Conservation (phyloP, 2,329 filamentous ascomycete species). For the Fusarium sp. region DNA sequence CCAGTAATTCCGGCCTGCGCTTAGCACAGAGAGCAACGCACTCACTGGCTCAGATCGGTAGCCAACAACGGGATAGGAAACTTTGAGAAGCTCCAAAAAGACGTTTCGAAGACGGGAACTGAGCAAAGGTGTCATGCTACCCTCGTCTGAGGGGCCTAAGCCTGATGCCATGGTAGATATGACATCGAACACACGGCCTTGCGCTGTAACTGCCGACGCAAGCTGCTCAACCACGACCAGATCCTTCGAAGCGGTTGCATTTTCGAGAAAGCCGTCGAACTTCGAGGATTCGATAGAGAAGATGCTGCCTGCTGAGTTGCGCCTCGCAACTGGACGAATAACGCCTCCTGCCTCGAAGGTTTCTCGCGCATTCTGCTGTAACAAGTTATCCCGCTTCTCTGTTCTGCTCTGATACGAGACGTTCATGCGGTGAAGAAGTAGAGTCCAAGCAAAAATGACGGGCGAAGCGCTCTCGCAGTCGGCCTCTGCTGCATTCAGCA, state of each 20-base stretch:
- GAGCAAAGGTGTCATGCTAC: conserved; percentile 64
- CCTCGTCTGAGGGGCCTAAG: conserved; percentile 58
- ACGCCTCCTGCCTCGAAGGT: conserved; percentile 63
- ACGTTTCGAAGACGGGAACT: conserved; percentile 71
- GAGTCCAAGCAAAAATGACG: conserved; percentile 82
- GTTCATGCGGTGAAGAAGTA: conserved; percentile 77
- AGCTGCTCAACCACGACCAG: conserved; percentile 63
- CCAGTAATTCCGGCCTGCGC: conserved; percentile 65
- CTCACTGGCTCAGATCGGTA: conserved; percentile 79
- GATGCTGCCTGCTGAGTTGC: conserved; percentile 71
- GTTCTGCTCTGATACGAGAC: conserved; percentile 70
- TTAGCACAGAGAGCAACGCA: conserved; percentile 72
- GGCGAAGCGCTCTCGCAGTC: conserved; percentile 74
- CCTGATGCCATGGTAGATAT: conserved; percentile 62
- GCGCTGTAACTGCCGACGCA: conserved; percentile 60
- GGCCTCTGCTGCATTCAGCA: conserved; percentile 68
- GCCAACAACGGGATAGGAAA: conserved; percentile 72
- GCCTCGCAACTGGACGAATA: conserved; percentile 56
- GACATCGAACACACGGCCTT: conserved; percentile 65
- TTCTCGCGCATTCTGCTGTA: conserved; percentile 69
- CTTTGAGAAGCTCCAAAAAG: conserved; percentile 77
- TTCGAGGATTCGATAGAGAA: conserved; percentile 70
- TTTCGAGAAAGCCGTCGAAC: conserved; percentile 68
- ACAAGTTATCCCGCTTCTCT: conserved; percentile 67
- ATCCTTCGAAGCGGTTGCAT: conserved; percentile 62